These are phyloP conservation scores for Xylariaceae sp. DNA, from an alignment of 2,329 filamentous ascomycete species.

Conservation along the genomic window DNA sequence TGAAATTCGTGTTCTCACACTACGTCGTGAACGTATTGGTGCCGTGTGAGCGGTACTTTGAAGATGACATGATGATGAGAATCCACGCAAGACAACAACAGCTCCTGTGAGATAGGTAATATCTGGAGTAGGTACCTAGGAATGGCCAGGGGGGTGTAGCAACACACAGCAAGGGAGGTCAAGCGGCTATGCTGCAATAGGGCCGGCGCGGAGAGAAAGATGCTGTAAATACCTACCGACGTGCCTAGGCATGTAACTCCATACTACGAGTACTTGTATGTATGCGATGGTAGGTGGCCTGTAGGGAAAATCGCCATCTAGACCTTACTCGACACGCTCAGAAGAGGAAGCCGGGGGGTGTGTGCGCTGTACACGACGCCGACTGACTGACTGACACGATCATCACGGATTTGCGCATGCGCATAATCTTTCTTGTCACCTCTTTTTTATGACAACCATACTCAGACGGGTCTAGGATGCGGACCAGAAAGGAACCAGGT, in stretches of 20 bases:
- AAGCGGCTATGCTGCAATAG: slow-evolving; percentile 2
- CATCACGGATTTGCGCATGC: too few species aligned
- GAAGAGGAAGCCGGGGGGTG: background rate
- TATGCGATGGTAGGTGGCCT: too few species aligned
- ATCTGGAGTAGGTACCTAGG: slow-evolving; percentile 4
- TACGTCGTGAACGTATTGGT: background rate
- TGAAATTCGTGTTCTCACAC: background rate
- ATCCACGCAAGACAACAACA: slow-evolving; percentile 9
- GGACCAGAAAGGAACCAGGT: slow-evolving; percentile 4
- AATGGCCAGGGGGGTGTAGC: slow-evolving; percentile 11
- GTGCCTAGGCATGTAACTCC: too few species aligned
- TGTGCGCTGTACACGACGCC: background rate
- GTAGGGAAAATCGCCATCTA: slow-evolving; percentile 4
- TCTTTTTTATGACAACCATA: background rate
- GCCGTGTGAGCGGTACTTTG: background rate
- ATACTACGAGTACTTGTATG: too few species aligned
- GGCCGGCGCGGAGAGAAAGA: background rate
- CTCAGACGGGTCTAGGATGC: slow-evolving; percentile 1
- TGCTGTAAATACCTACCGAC: background rate
- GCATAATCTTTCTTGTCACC: background rate
- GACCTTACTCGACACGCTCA: background rate
- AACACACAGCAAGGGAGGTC: slow-evolving; percentile 2
- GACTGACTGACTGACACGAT: too few species aligned
- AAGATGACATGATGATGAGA: slow-evolving; percentile 1
- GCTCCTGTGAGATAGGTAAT: slow-evolving; percentile 9